phyloP scores from a whole-genome alignment of 345 rosid genomes.

The Gossypium stocksii region DNA sequence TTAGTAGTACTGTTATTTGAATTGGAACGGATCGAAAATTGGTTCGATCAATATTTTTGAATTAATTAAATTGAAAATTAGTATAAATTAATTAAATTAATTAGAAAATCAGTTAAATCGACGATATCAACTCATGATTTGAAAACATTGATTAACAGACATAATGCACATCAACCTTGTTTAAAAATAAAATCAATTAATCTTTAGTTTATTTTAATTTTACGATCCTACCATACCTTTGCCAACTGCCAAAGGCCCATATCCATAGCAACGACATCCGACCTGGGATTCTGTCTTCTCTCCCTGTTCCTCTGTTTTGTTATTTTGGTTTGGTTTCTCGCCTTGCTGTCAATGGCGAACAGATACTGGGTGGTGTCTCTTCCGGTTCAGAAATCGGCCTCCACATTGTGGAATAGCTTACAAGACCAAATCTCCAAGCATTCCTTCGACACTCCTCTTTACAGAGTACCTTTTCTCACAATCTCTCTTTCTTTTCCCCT shows the following conservation, averaged over 20 bases:
- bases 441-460: constrained; percentile 95
- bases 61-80: accelerated
- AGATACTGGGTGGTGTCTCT: constrained; percentile 95
- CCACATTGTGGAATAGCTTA: constrained; percentile 65
- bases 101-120: no score
- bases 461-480: constrained; percentile 49
- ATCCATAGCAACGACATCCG: neutral
- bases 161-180: no score
- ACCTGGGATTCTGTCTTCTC: neutral
- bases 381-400: constrained; percentile 70
- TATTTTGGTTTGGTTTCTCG: neutral
- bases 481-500: neutral
- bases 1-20: no score
- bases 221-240: neutral
- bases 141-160: no score
- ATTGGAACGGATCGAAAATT: accelerated
- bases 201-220: neutral
- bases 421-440: constrained; percentile 89
- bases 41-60: accelerated
- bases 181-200: no score
- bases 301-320: neutral
- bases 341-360: constrained; percentile 49
- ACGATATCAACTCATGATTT: no score
- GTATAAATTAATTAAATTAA: no score
- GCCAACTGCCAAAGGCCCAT: neutral